These are phyloP conservation scores for Prinsepia uniflora DNA, from an alignment of 306 rosid species.

Conservation along the genomic window DNA sequence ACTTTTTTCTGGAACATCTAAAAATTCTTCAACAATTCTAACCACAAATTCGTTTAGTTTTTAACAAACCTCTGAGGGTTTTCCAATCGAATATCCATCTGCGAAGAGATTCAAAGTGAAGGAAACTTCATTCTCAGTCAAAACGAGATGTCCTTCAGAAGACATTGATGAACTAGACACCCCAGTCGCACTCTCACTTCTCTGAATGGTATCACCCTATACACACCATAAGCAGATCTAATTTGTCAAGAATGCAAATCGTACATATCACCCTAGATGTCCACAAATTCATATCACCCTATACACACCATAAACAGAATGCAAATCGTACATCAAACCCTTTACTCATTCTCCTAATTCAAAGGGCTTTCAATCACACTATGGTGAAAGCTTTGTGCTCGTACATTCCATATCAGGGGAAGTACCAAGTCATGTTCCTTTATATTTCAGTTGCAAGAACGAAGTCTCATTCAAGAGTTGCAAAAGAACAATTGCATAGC, in stretches of 20 bases:
- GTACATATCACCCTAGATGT: too few species aligned
- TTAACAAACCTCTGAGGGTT: conserved; percentile 75
- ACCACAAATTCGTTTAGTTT: conserved; percentile 19
- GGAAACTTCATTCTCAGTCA: conserved; percentile 74
- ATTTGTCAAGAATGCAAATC: conserved; percentile 24
- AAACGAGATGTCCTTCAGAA: conserved; percentile 36
- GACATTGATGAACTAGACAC: conserved; percentile 34
- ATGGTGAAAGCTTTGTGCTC: background rate
- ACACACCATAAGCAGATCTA: conserved; percentile 20
- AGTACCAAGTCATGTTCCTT: background rate
- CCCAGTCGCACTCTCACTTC: conserved; percentile 37
- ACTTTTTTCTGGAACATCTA: conserved; percentile 1
- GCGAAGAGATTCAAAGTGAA: conserved; percentile 70
- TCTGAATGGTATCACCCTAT: conserved; percentile 47
- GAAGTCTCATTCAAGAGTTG: background rate
- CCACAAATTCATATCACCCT: too few species aligned
- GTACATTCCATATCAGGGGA: background rate
- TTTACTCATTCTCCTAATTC: conserved; percentile 6
- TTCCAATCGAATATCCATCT: conserved; percentile 88
- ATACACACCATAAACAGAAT: conserved; percentile 16
- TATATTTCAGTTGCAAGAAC: conserved; percentile 1
- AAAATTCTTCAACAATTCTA: conserved; percentile 1
- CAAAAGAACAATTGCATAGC: background rate
- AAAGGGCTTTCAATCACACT: background rate
- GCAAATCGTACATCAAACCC: conserved; percentile 12